Evolutionary conservation across 1,139 yeast species (phyloP), one percentile per base, ranked within the genome.

Genomic region (Magnusiomyces paraingens): DNA sequence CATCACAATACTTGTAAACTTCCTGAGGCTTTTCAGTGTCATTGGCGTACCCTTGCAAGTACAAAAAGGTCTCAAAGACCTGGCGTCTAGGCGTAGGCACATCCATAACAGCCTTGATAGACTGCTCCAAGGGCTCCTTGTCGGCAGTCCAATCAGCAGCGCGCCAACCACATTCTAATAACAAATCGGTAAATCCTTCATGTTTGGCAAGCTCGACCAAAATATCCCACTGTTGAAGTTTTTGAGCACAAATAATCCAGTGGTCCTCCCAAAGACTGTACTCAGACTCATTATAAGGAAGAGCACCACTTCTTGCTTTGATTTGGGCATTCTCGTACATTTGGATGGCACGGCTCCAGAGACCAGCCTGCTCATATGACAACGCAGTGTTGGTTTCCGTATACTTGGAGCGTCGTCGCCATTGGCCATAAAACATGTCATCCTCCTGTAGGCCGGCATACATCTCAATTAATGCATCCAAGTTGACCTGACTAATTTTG

Each of bases 71-170:
- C 66, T 93, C 97, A 67, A 93, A 94, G 51, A 91, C 84, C 70
- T 91, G 98, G 60, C 99, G 80, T 62, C 99, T 79, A 2, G 99
- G 98, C 0, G 99, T 93, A 11, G 99, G 99, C 35, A 90, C 97
- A 70, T 94, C 99, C 96, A 93, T 90, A 1, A 93, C 96, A 51
- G 94, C 87, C 68, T 90, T 88, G 38, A 93, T 95, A 0, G 96
- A 86, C 66, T 89, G 96, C 65, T 91, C 98, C 49, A 94, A 75
- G 0, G 98, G 93, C 58, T 91, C 99, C 60, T 94, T 79, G 63
- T 94, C 99, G 18, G 95, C 84, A 58, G 86, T 86, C 99, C 99
- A 94, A 65, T 94, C 98, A 6, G 99, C 98, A 50, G 93, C 96
- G 66, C 99, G 78, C 99, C 99, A 94, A 47, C 98, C 99, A 76